Evolutionary conservation across 371 early-diverging fungal genomes (phyloP), one percentile per base, ranked within the genome.

Genomic region (Lichtheimia hyalospora): DNA sequence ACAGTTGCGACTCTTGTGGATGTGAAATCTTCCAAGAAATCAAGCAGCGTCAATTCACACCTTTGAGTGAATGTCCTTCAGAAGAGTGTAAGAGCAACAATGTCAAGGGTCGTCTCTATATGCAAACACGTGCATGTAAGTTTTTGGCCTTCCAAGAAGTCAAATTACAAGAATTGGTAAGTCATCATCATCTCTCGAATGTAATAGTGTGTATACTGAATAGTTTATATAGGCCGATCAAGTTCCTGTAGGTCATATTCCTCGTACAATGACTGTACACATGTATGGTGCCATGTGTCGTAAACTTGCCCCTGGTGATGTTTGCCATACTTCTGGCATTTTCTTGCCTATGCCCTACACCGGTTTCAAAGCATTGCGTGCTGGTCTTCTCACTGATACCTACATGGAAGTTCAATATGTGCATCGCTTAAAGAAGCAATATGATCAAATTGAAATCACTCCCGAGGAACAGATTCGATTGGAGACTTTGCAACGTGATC

Each of bases 211-310:
- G 34, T 42, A 16, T 40, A 27, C 51, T 51, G 2, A 34, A 16
- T 13, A 20, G 13, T 15, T 40, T 20, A 44, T 10, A 13, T 63
- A 91, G 89, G 89, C 98, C 13, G 92, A 96, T 74, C 98, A 99
- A 86, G 97, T 98, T 8, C 98, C 98, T 59, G 96, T 96, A 59
- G 99, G 99, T 51, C 95, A 96, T 76, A 96, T 99, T 70, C 99
- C 99, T 46, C 88, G 99, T 50, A 86, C 92, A 14, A 91, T 99
- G 83, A 94, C 91, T 15, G 82, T 99, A 8, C 94, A 98, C 67
- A 72, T 96, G 59, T 92, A 90, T 70, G 95, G 93, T 60, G 85
- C 84, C 50, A 73, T 89, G 54, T 94, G 95, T 54, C 90, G 98
- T 46, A 71, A 73, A 56, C 82, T 92, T 64, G 90, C 84, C 52